A percentile compares a stretch with the other conserved stretches of the same genome.
Evolutionary conservation across 2,329 filamentous ascomycete genomes (phyloP).

Genomic region (Fusarium floridanum): DNA sequence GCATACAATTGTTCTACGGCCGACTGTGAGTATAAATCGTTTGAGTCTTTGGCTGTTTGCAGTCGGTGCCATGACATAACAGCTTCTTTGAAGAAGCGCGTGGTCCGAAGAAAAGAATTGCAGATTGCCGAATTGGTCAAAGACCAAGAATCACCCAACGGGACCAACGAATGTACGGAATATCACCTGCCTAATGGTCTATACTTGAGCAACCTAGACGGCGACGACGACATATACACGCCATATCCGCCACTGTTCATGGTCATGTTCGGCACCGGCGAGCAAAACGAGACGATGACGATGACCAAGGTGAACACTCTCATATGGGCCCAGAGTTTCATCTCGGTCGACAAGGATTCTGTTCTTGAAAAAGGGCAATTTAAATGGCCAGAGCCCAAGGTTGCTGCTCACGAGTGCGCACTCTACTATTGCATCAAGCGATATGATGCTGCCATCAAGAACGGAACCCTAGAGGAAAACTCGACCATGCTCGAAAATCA

Average conservation of each 20-base stretch:
- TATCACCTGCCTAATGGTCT: background rate
- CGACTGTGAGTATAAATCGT: background rate
- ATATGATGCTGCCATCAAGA: background rate
- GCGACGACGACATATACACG: background rate
- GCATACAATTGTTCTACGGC: background rate
- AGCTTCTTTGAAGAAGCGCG: background rate
- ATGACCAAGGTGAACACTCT: background rate
- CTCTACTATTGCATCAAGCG: background rate
- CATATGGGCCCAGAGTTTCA: background rate
- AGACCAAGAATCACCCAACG: background rate
- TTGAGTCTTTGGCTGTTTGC: background rate
- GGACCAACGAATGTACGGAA: background rate
- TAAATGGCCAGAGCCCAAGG: background rate
- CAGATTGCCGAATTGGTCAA: background rate
- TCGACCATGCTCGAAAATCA: background rate
- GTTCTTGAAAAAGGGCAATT: background rate
- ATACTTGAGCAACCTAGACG: background rate
- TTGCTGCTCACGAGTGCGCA: background rate
- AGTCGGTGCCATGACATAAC: background rate
- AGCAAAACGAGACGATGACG: background rate
- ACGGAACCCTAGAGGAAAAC: background rate
- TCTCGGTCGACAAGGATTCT: background rate
- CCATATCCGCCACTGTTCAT: background rate
- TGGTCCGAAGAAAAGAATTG: rapidly evolving
- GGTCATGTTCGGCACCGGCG: background rate